Conservation (phyloP, 2,329 filamentous ascomycete species). For the Colletotrichum melonis region DNA sequence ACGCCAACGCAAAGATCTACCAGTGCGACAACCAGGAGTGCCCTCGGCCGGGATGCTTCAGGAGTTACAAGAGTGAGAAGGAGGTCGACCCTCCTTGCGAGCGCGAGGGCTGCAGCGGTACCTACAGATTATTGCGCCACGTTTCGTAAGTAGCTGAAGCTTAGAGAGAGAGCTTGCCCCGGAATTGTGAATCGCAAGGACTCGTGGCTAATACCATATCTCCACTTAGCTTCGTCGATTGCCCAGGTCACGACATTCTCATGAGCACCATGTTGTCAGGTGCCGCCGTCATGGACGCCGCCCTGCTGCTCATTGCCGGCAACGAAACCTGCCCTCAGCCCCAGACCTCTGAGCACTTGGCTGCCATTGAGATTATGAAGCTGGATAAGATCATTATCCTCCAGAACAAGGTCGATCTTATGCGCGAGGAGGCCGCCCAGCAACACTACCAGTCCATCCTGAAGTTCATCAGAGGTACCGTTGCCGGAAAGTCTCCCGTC, state of each 20-base stretch:
- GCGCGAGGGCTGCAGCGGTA: conserved; percentile 89
- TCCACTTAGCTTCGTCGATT: conserved; percentile 85
- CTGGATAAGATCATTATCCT: conserved; percentile 99
- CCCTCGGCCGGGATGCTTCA: conserved; percentile 93
- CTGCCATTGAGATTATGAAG: conserved; percentile 99
- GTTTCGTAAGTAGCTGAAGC: conserved; percentile 77
- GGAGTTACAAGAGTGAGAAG: conserved; percentile 98
- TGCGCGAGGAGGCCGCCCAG: conserved; percentile 94
- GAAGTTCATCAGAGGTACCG: conserved; percentile 98
- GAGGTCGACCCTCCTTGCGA: conserved; percentile 97
- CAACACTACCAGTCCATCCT: conserved; percentile 97
- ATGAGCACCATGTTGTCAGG: conserved; percentile 99
- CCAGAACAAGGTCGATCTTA: conserved; percentile 99
- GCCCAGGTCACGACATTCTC: conserved; percentile 99
- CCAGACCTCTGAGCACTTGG: conserved; percentile 98
- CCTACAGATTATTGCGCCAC: conserved; percentile 88
- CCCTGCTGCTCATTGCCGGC: conserved; percentile 93
- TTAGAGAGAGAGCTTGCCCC: conserved; percentile 18
- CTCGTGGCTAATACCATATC: conserved; percentile 39
- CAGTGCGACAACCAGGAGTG: conserved; percentile 94
- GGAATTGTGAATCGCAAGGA: conserved; percentile 5
- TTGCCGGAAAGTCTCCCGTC: conserved; percentile 93
- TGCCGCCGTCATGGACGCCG: conserved; percentile 99
- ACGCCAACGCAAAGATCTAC: conserved; percentile 99
- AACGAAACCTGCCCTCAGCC: conserved; percentile 99